Conservation (phyloP, 495 filamentous ascomycete genomes). For the Aeminium ludgeri region DNA sequence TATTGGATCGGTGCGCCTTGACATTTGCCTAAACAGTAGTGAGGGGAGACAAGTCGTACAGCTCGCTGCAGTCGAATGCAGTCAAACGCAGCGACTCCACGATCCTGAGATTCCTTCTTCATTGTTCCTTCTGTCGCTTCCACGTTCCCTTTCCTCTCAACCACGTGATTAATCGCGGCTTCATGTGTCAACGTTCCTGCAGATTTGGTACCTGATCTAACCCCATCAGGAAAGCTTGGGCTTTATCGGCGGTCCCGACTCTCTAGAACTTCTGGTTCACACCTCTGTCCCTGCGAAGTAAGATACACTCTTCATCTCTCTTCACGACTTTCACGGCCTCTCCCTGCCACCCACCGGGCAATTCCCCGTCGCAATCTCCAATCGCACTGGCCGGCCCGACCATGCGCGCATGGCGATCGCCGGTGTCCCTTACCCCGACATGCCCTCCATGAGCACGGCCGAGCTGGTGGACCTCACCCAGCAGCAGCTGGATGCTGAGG, state of each 20-base stretch:
- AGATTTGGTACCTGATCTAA: background rate
- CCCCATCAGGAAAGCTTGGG: background rate
- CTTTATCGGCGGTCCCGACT: background rate
- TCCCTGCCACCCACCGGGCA: background rate
- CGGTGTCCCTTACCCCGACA: background rate
- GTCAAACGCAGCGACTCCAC: too few species aligned
- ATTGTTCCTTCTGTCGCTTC: too few species aligned
- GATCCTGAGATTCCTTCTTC: too few species aligned
- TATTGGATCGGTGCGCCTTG: too few species aligned
- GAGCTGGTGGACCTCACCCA: conserved; percentile 12
- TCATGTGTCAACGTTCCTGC: too few species aligned
- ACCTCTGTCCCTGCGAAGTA: too few species aligned
- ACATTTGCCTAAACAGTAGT: too few species aligned
- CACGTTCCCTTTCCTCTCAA: too few species aligned
- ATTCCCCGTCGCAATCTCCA: background rate
- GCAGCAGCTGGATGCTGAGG: conserved; percentile 12
- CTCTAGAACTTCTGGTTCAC: background rate
- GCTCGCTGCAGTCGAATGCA: too few species aligned
- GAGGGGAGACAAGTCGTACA: too few species aligned
- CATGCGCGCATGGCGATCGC: conserved; percentile 15
- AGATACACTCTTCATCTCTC: background rate
- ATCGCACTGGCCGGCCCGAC: background rate
- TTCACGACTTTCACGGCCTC: background rate
- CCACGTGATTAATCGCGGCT: too few species aligned
- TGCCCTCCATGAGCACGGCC: conserved; percentile 9